A percentile compares a stretch with the other conserved stretches of the same genome.
These are phyloP conservation scores for Saturnispora dispora DNA, from an alignment of 805 yeast genomes.

Conservation along the genomic window DNA sequence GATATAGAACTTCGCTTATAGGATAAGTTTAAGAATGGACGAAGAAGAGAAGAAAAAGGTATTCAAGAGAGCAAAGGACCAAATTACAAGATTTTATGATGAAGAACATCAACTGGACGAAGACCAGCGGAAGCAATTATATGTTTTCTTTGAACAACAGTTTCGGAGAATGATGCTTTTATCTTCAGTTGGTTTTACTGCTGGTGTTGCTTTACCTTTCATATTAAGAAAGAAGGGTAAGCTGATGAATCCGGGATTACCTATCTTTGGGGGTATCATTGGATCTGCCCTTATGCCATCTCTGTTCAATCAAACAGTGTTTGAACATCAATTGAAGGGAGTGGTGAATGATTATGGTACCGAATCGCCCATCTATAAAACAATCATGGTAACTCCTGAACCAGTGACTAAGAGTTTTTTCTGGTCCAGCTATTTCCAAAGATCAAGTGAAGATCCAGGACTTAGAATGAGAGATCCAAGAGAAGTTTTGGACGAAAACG, in stretches of 20 bases:
- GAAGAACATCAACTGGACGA: conserved; percentile 35
- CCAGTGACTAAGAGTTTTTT: conserved; percentile 20
- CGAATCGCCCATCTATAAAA: conserved; percentile 17
- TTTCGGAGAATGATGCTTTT: conserved; percentile 28
- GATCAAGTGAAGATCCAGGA: conserved; percentile 43
- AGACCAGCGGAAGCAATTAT: conserved; percentile 34
- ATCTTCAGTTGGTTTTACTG: conserved; percentile 35
- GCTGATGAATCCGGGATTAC: conserved; percentile 32
- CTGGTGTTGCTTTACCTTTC: conserved; percentile 37
- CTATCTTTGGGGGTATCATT: conserved; percentile 34
- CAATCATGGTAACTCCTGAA: conserved; percentile 21
- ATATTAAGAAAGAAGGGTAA: conserved; percentile 27
- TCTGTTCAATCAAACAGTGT: conserved; percentile 24
- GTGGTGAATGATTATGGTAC: conserved; percentile 22
- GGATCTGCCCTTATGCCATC: conserved; percentile 29
- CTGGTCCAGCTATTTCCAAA: conserved; percentile 46
- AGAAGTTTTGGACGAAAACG: conserved; percentile 10
- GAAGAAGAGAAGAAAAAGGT: conserved; percentile 5
- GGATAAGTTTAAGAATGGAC: neutral
- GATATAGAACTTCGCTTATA: neutral
- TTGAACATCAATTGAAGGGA: conserved; percentile 25
- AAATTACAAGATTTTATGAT: conserved; percentile 41
- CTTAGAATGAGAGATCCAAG: conserved; percentile 50
- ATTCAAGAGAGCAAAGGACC: conserved; percentile 29
- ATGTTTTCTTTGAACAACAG: conserved; percentile 30